A percentile compares a stretch with the other conserved stretches of the same genome.
phyloP scores from a whole-genome alignment of 169 alveolate species.

The Babesia caballi region DNA sequence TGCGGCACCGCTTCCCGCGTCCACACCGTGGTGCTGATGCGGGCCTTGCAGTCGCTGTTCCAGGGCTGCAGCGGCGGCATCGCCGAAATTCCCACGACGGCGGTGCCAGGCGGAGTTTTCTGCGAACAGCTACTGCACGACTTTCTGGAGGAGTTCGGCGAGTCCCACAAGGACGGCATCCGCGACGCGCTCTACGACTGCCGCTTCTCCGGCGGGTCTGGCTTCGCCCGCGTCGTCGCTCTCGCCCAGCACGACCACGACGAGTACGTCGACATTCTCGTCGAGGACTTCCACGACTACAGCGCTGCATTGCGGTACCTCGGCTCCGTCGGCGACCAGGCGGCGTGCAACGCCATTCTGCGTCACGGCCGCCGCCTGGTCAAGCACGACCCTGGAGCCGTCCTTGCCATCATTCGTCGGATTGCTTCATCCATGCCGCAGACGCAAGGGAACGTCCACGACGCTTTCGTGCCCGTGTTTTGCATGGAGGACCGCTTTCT shows the following conservation, averaged over 20 bases:
- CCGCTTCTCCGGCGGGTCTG: conserved; percentile 46
- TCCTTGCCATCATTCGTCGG: conserved; percentile 13
- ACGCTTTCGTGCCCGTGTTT: conserved; percentile 36
- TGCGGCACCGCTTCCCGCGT: conserved; percentile 16
- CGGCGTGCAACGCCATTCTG: conserved; percentile 37
- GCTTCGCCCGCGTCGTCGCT: conserved; percentile 52
- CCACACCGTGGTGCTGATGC: conserved; percentile 47
- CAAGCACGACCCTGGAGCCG: conserved; percentile 12
- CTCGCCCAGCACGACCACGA: conserved; percentile 45
- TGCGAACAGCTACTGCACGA: conserved; percentile 12
- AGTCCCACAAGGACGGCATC: conserved; percentile 45
- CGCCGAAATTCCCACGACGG: neutral
- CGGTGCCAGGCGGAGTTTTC: neutral
- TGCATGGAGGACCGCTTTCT: conserved; percentile 36
- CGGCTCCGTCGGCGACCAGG: conserved; percentile 1
- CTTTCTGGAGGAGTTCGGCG: conserved; percentile 46
- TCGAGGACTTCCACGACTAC: conserved; percentile 59
- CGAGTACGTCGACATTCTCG: conserved; percentile 48
- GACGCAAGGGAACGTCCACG: conserved; percentile 3
- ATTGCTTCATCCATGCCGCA: conserved; percentile 24
- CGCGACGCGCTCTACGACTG: conserved; percentile 44
- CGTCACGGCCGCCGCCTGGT: conserved; percentile 38
- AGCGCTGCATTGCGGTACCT: conserved; percentile 34
- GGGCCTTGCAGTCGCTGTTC: conserved; percentile 42
- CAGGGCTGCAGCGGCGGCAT: neutral